Evolutionary conservation across 2,329 filamentous ascomycete species (phyloP).

Genomic region (Escovopsis sp.): DNA sequence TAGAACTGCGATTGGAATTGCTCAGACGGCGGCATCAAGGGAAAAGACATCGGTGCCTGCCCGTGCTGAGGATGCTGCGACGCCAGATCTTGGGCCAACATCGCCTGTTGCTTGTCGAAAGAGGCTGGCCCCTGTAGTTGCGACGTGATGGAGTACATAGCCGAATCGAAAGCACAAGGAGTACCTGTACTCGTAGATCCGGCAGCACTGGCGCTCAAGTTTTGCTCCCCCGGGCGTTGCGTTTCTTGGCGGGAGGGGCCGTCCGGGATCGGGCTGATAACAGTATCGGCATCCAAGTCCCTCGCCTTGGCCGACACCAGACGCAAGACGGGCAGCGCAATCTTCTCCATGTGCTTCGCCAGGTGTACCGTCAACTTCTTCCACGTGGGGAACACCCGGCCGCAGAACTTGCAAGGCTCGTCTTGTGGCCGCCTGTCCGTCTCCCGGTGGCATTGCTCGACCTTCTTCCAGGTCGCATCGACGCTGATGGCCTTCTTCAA

Average conservation of each 20-base stretch:
- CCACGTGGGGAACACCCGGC: slow-evolving; percentile 66
- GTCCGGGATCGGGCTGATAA: slow-evolving; percentile 54
- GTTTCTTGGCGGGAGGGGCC: slow-evolving; percentile 26
- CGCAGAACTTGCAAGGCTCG: slow-evolving; percentile 80
- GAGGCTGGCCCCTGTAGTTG: slow-evolving; percentile 1
- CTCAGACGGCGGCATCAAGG: slow-evolving; percentile 7
- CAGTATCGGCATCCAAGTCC: slow-evolving; percentile 42
- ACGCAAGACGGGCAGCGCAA: slow-evolving; percentile 65
- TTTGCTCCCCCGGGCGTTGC: too few species aligned
- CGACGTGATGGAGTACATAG: slow-evolving; percentile 6
- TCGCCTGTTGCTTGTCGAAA: too few species aligned
- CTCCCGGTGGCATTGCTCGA: slow-evolving; percentile 63
- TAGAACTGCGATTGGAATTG: slow-evolving; percentile 2
- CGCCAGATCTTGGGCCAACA: too few species aligned
- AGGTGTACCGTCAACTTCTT: slow-evolving; percentile 90
- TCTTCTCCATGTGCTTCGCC: slow-evolving; percentile 87
- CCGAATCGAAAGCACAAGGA: slow-evolving; percentile 4
- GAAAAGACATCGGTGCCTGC: slow-evolving; percentile 1
- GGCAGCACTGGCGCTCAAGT: too few species aligned
- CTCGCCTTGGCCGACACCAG: slow-evolving; percentile 34
- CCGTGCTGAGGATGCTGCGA: not conserved
- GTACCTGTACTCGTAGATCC: slow-evolving; percentile 5
- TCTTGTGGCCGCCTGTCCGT: slow-evolving; percentile 51
- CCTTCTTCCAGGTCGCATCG: slow-evolving; percentile 60
- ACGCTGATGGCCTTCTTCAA: slow-evolving; percentile 42